Evolutionary conservation across 2,329 filamentous ascomycete species (phyloP).

Genomic region (Neonectria hederae): DNA sequence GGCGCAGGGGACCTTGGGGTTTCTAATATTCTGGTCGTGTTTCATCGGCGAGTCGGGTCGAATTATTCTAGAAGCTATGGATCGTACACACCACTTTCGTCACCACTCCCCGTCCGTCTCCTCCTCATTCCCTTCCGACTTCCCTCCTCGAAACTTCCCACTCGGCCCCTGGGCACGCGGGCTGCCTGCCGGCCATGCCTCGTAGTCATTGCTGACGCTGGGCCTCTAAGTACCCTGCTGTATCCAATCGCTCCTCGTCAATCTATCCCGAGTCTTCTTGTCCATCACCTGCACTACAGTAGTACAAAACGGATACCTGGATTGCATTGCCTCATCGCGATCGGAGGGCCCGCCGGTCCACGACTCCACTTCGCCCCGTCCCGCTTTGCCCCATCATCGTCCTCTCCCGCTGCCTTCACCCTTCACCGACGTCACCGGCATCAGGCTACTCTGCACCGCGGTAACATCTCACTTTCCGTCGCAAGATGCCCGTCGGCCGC

Average conservation of each 20-base stretch:
- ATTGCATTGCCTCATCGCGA: conserved; percentile 18
- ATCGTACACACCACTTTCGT: conserved; percentile 21
- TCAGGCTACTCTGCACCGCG: conserved; percentile 21
- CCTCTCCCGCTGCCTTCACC: conserved; percentile 5
- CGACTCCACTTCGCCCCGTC: conserved; percentile 25
- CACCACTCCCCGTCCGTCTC: conserved; percentile 4
- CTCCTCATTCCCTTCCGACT: conserved; percentile 3
- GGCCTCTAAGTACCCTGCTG: conserved; percentile 6
- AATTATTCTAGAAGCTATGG: conserved; percentile 35
- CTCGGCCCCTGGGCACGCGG: background rate
- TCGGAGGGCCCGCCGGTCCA: conserved; percentile 19
- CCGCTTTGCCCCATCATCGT: conserved; percentile 21
- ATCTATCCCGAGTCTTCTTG: background rate
- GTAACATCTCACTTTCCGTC: conserved; percentile 29
- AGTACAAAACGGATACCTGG: background rate
- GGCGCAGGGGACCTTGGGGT: background rate
- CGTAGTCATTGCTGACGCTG: conserved; percentile 6
- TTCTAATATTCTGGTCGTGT: conserved; percentile 20
- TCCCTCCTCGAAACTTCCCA: background rate
- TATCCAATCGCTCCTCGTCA: background rate
- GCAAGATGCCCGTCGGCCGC: conserved; percentile 22
- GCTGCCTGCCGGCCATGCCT: conserved; percentile 10
- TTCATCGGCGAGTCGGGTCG: conserved; percentile 27
- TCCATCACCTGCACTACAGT: background rate
- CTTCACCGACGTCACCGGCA: conserved; percentile 24